These are phyloP conservation scores for Bruguiera parviflora DNA, from an alignment of 345 rosid genomes.

Conservation along the genomic window DNA sequence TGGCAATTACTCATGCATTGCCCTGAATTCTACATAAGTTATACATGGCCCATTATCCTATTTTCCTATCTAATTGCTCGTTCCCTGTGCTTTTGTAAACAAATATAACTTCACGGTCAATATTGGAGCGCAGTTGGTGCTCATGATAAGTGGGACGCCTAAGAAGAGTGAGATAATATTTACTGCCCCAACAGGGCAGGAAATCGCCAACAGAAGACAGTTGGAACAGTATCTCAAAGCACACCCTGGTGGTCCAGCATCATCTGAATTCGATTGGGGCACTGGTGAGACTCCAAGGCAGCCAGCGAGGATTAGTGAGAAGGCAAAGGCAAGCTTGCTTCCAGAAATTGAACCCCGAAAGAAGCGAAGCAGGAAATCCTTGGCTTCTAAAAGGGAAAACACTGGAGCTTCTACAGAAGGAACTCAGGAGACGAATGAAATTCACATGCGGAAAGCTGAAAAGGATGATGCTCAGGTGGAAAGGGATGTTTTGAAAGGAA, in stretches of 20 bases:
- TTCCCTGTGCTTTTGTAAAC: no score
- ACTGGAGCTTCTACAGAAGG: conserved; percentile 13
- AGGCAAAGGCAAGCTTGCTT: conserved; percentile 22
- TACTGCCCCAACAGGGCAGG: conserved; percentile 33
- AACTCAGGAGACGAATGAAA: conserved; percentile 31
- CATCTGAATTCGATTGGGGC: conserved; percentile 32
- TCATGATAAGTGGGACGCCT: conserved; percentile 18
- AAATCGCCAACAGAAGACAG: conserved; percentile 25
- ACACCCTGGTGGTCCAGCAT: conserved; percentile 32
- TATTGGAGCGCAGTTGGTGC: conserved; percentile 10
- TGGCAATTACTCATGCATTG: no score
- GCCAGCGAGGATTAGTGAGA: conserved; percentile 29
- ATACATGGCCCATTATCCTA: no score
- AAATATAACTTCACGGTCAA: no score
- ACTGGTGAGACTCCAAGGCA: conserved; percentile 36
- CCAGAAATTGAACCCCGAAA: conserved; percentile 18
- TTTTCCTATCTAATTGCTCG: no score
- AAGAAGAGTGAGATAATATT: conserved; percentile 28
- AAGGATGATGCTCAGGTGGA: conserved; percentile 13
- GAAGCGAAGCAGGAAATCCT: conserved; percentile 23
- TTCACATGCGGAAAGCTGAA: conserved; percentile 29
- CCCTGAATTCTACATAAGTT: no score
- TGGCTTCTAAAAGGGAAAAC: conserved; percentile 10
- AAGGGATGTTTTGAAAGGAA: background rate
- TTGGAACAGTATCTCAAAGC: conserved; percentile 36